A percentile compares a stretch with the other conserved stretches of the same genome.
phyloP scores from a whole-genome alignment of 1,139 yeast species.

The Candida tropicalis region DNA sequence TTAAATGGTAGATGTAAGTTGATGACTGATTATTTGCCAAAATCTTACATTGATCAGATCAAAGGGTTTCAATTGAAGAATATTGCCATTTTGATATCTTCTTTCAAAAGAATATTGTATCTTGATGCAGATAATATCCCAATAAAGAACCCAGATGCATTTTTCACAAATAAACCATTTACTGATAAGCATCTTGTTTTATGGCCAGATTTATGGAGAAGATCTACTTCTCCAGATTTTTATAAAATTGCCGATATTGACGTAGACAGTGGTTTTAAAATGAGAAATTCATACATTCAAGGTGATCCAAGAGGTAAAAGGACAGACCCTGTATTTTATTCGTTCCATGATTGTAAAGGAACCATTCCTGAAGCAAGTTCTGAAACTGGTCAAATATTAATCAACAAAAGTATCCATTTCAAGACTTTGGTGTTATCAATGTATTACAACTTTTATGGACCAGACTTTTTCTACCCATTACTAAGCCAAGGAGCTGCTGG shows the following conservation, averaged over 20 bases:
- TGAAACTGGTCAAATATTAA: conserved; percentile 61
- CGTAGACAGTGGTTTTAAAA: conserved; percentile 21
- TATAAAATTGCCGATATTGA: conserved; percentile 33
- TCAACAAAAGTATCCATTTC: conserved; percentile 53
- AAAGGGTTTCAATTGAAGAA: conserved; percentile 36
- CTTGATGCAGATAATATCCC: conserved; percentile 43
- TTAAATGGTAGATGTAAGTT: conserved; percentile 36
- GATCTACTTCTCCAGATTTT: conserved; percentile 38
- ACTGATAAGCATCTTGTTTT: conserved; percentile 28
- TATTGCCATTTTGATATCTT: conserved; percentile 36
- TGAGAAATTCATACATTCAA: conserved; percentile 30
- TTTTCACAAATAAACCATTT: conserved; percentile 36
- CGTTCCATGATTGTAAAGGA: conserved; percentile 55
- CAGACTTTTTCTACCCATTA: conserved; percentile 53
- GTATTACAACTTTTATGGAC: conserved; percentile 60
- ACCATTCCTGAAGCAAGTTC: conserved; percentile 62
- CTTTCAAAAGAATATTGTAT: conserved; percentile 36
- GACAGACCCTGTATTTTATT: conserved; percentile 16
- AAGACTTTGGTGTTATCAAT: conserved; percentile 52
- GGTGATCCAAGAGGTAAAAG: conserved; percentile 30
- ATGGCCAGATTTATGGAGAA: conserved; percentile 47
- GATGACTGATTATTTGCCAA: conserved; percentile 35
- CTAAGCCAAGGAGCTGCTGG: conserved; percentile 63
- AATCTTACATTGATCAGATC: conserved; percentile 20
- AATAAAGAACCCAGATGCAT: conserved; percentile 33